These are phyloP conservation scores for Schoenoplectus triqueter DNA, from an alignment of 202 grass and related monocot species.

Conservation along the genomic window DNA sequence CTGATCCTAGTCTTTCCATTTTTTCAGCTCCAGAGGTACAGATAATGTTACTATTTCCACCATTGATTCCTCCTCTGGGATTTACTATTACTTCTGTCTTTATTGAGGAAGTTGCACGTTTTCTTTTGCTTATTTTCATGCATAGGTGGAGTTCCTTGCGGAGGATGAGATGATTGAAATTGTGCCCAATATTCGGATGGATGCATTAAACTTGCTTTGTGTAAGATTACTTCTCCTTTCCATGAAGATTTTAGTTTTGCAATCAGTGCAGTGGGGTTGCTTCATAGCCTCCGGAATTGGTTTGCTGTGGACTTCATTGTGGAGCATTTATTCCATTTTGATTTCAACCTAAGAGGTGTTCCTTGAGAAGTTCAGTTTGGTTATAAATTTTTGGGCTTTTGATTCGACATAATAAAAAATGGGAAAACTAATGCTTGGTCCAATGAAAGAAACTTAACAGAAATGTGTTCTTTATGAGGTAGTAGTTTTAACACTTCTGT, in stretches of 20 bases:
- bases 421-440: background rate
- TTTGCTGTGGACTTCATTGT: background rate
- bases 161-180: slow-evolving; percentile 76
- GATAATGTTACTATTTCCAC: background rate
- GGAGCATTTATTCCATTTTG: background rate
- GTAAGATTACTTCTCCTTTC: slow-evolving; percentile 41
- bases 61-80: background rate
- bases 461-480: background rate
- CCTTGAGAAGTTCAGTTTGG: background rate
- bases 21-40: slow-evolving; percentile 42
- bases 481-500: background rate
- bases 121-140: slow-evolving; percentile 17
- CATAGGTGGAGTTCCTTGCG: slow-evolving; percentile 82
- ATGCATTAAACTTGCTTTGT: slow-evolving; percentile 76
- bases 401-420: background rate
- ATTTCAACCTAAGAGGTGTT: background rate
- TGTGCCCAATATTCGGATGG: slow-evolving; percentile 89
- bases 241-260: background rate
- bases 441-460: background rate
- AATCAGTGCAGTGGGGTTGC: background rate
- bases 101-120: background rate
- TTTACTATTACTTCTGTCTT: background rate
- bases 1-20: slow-evolving; percentile 70
- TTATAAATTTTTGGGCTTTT: background rate
- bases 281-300: slow-evolving; percentile 8